phyloP scores from a whole-genome alignment of 768 basidiomycete genomes.

The Termitomyces sp. region DNA sequence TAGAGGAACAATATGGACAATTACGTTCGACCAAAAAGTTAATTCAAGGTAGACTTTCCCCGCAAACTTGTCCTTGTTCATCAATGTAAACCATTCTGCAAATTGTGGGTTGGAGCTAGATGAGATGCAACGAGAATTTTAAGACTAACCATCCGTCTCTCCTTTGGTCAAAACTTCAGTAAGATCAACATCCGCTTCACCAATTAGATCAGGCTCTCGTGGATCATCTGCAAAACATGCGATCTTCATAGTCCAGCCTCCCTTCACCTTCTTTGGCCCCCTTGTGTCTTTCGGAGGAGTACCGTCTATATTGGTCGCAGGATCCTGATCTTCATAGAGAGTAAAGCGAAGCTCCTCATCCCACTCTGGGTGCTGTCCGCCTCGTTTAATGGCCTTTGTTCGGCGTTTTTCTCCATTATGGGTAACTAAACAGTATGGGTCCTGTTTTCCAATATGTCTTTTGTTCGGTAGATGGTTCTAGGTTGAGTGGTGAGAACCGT shows the following conservation, averaged over 20 bases:
- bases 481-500: slow-evolving; percentile 15
- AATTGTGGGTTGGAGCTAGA: neutral
- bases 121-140: neutral
- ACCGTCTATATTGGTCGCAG: slow-evolving; percentile 37
- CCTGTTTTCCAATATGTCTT: slow-evolving; percentile 93
- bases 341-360: slow-evolving; percentile 97
- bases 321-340: slow-evolving; percentile 69
- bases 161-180: slow-evolving; percentile 91
- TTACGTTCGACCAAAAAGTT: slow-evolving; percentile 94
- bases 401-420: slow-evolving; percentile 81
- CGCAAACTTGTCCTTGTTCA: slow-evolving; percentile 87
- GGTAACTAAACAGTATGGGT: slow-evolving; percentile 85
- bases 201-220: slow-evolving; percentile 93
- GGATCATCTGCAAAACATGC: slow-evolving; percentile 94
- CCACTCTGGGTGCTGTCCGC: slow-evolving; percentile 99
- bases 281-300: slow-evolving; percentile 61
- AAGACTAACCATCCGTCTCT: slow-evolving; percentile 88
- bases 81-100: slow-evolving; percentile 91
- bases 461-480: slow-evolving; percentile 90
- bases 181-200: slow-evolving; percentile 85
- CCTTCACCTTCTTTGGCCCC: slow-evolving; percentile 52
- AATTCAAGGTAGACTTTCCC: slow-evolving; percentile 96
- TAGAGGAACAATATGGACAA: slow-evolving; percentile 26
- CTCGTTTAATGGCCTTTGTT: slow-evolving; percentile 92
- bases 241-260: slow-evolving; percentile 72